phyloP scores from a whole-genome alignment of 1,139 yeast genomes.

The Scheffersomyces titani region DNA sequence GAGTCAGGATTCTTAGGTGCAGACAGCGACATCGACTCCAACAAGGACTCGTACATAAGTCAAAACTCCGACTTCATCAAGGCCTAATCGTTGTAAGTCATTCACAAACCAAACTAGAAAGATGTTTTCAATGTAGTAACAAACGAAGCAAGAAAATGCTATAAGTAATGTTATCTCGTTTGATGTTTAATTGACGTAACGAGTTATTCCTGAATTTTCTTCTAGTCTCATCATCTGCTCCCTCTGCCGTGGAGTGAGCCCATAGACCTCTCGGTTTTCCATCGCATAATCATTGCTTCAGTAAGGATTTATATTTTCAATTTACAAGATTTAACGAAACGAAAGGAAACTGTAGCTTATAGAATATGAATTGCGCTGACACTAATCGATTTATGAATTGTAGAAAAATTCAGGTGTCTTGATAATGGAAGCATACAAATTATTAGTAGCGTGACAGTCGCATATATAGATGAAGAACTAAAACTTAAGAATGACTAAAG shows the following conservation, averaged over 20 bases:
- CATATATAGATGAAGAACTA: background rate
- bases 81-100: conserved; percentile 15
- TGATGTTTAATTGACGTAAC: background rate
- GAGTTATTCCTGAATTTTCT: background rate
- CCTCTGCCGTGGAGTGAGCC: background rate
- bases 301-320: background rate
- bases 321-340: background rate
- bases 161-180: background rate
- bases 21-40: conserved; percentile 29
- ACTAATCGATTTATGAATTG: too few relatives aligned
- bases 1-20: conserved; percentile 41
- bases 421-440: too few relatives aligned
- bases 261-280: background rate
- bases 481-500: too few relatives aligned
- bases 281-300: background rate
- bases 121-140: background rate
- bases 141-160: background rate
- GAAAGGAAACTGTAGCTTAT: background rate
- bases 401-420: too few relatives aligned
- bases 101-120: background rate
- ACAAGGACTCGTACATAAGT: conserved; percentile 33
- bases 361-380: background rate
- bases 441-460: too few relatives aligned
- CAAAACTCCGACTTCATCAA: conserved; percentile 41
- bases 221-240: background rate